Base-by-base conservation (phyloP, 2,329 filamentous ascomycete genomes). In the Colletotrichum horii region DNA sequence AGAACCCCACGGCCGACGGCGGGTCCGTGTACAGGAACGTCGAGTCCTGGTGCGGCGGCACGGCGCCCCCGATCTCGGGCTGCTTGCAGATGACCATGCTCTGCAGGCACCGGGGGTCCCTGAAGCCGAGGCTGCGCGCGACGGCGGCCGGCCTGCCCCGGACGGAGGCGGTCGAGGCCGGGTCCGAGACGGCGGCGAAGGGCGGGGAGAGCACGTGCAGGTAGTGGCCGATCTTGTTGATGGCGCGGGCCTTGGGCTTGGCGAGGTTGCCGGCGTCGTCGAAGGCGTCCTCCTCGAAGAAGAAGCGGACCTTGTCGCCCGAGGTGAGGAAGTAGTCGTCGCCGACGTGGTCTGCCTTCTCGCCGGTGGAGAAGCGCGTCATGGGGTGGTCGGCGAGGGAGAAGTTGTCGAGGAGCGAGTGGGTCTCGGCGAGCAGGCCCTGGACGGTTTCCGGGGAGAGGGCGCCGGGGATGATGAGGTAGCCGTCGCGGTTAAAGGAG, bases 41-140 rank as follows among this genome's bases (percentile, higher is more conserved):
- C 78, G 92, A 95, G 84, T 98, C 96, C 86, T 98, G 96, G 83
- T 99, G 97, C 26, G 95, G 92, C 1, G 94, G 95, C 58, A 98
- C 97, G 3, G 94, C 94, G 26, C 95, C 96, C 32, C 97, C 97
- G 69, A 98, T 98, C 85, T 97, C 95, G 26, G 97, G 96, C 86
- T 98, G 96, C 85, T 99, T 99, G 91, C 96, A 98, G 80, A 99
- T 98, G 32, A 98, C 90, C 97, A 99, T 99, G 83, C 94, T 97
- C 88, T 99, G 97, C 68, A 99, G 88, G 75, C 90, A 91, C 24
- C 94, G 88, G 3, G 96, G 95, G 83, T 98, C 95, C 6, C 79
- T 80, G 86, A 96, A 98, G 4, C 94, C 94, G 14, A 98, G 88
- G 11, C 90, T 89, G 60, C 87, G 87, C 1, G 96, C 95, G 16